Evolutionary conservation across 1,284 basidiomycete genomes (phyloP), one percentile per base, ranked within the genome.

Genomic region (Veloboletus limbatus): DNA sequence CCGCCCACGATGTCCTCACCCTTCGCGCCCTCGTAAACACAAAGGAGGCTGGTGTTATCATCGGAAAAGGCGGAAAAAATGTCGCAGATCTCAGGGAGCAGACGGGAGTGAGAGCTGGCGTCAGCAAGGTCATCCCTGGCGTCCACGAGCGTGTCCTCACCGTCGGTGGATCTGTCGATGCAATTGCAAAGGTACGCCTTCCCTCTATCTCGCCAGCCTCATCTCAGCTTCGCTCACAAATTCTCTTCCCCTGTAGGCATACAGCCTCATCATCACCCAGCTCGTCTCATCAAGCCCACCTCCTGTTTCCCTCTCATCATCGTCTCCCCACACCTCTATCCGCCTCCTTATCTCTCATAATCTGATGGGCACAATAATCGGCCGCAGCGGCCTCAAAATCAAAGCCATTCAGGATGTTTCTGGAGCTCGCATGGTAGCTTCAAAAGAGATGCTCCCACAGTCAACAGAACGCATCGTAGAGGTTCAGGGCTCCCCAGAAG

Each of bases 341-440:
- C 91, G 93, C 50, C 89, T 97, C 54, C 83, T 99, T 62, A 93
- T 99, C 67, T 97, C 94, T 44, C 95, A 99, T 76, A 96, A 97
- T 69, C 82, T 98, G 56, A 99, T 99, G 97, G 97, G 97, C 45
- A 96, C 94, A 47, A 92, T 99, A 70, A 99, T 99, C 60, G 97
- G 97, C 56, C 92, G 96, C 60, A 88, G 76, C 50, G 97, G 97
- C 55, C 84, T 92, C 68, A 99, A 98, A 82, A 99, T 99, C 73
- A 99, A 99, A 76, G 92, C 95, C 68, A 99, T 99, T 68, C 97
- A 99, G 68, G 97, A 99, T 70, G 78, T 83, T 41, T 97, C 94
- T 42, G 97, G 97, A 46, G 95, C 95, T 18, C 85, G 96, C 48
- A 94, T 99, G 86, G 91, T 97, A 48, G 97, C 97, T 17, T 93